Conservation (phyloP, 192 early-diverging fungal species). For the Entomortierella beljakovae region DNA sequence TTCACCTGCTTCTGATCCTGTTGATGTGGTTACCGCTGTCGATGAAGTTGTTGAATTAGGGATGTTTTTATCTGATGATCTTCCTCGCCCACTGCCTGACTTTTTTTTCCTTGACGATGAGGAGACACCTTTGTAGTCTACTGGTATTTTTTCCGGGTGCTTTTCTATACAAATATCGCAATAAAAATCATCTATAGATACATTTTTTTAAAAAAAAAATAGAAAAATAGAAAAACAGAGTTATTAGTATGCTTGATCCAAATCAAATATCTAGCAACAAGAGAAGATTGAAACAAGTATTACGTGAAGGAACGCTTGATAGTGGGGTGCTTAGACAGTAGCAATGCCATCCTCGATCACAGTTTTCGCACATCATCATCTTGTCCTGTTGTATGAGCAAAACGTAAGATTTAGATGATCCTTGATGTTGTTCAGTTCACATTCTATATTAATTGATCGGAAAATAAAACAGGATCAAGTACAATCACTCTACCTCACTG, state of each 20-base stretch:
- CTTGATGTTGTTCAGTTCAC: neutral
- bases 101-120: slow-evolving; percentile 25
- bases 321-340: slow-evolving; percentile 58
- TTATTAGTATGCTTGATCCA: neutral
- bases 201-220: neutral
- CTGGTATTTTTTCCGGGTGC: slow-evolving; percentile 33
- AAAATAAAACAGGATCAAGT: neutral
- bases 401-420: neutral
- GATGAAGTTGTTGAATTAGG: neutral
- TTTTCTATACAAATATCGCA: slow-evolving; percentile 51
- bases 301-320: slow-evolving; percentile 55
- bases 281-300: neutral
- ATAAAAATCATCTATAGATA: slow-evolving; percentile 55
- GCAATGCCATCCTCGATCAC: slow-evolving; percentile 61
- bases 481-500: slow-evolving; percentile 50
- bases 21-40: neutral
- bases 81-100: slow-evolving; percentile 8
- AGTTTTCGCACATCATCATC: slow-evolving; percentile 60
- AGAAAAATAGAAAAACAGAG: neutral
- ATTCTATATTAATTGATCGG: neutral
- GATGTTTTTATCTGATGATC: neutral
- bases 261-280: neutral
- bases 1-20: neutral
- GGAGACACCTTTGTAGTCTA: slow-evolving; percentile 29
- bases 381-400: slow-evolving; percentile 45